A percentile compares a stretch with the other conserved stretches of the same genome.
Conservation (phyloP, 1,284 basidiomycete species). For the Microbotryum scabiosae region DNA sequence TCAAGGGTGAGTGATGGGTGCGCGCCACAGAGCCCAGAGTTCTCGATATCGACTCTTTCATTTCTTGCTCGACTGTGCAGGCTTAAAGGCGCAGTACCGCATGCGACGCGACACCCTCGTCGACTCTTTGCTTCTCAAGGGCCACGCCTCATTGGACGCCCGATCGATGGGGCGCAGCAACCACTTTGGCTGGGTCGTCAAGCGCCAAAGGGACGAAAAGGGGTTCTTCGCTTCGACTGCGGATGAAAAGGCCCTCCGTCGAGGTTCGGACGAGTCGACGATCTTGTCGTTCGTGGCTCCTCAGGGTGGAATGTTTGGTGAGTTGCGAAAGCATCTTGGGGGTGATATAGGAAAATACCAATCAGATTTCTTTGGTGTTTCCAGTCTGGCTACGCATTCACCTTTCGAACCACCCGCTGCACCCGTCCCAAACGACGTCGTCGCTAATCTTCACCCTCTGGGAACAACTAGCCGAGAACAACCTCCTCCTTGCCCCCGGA, state of each 20-base stretch:
- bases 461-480: constrained; percentile 52
- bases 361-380: constrained; percentile 35
- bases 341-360: constrained; percentile 31
- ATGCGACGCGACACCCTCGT: constrained; percentile 54
- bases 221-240: constrained; percentile 2
- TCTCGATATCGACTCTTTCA: too few relatives aligned
- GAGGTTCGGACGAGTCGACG: constrained; percentile 9
- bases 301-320: constrained; percentile 34
- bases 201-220: constrained; percentile 10
- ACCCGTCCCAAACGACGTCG: constrained; percentile 41
- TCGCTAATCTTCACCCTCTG: constrained; percentile 52
- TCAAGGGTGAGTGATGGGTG: constrained; percentile 45
- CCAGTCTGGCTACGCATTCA: constrained; percentile 55
- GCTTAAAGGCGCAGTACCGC: constrained; percentile 51
- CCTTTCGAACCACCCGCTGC: constrained; percentile 53
- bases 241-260: constrained; percentile 11
- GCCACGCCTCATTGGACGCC: constrained; percentile 19
- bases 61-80: constrained; percentile 35
- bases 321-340: background rate
- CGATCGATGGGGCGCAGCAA: background rate
- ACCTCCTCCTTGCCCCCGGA: constrained; percentile 55
- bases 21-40: background rate
- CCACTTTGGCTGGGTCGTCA: too few relatives aligned
- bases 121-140: constrained; percentile 44
- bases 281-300: constrained; percentile 31